These are phyloP conservation scores for Neurospora sublineolata DNA, from an alignment of 495 filamentous ascomycete genomes.

Conservation along the genomic window DNA sequence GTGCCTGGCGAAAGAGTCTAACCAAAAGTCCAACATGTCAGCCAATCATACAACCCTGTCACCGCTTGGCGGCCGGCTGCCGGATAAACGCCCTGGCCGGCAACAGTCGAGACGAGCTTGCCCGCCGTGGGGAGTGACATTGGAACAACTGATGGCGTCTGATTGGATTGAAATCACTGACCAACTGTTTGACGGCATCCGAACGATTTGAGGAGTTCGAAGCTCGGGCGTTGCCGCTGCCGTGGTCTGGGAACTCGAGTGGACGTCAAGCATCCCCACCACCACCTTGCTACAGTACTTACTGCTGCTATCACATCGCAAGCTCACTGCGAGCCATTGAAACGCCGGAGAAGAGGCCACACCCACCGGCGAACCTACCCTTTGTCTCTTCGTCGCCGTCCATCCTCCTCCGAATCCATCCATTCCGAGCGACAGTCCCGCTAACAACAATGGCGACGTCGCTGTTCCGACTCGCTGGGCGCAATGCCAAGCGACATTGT, in stretches of 20 bases:
- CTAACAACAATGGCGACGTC: slow-evolving; percentile 33
- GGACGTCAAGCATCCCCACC: slow-evolving; percentile 10
- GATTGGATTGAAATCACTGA: not conserved
- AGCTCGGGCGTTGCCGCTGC: not conserved
- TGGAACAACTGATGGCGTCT: not conserved
- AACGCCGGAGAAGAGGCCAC: slow-evolving; percentile 18
- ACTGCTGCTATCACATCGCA: slow-evolving; percentile 2
- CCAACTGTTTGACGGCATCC: not conserved
- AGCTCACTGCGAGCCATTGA: slow-evolving; percentile 16
- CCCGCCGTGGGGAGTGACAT: not conserved
- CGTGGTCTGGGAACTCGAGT: not conserved
- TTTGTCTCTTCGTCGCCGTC: not conserved
- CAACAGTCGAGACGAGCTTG: not conserved
- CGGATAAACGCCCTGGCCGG: slow-evolving; percentile 13
- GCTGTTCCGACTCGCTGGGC: slow-evolving; percentile 43
- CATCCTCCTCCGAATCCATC: slow-evolving; percentile 1
- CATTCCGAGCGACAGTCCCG: not conserved
- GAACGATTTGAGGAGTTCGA: not conserved
- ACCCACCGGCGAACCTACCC: not conserved
- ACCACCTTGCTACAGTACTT: not conserved
- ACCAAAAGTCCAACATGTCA: not conserved
- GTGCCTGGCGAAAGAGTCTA: not conserved
- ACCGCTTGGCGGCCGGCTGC: slow-evolving; percentile 1
- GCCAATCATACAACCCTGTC: slow-evolving; percentile 4
- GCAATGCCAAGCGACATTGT: slow-evolving; percentile 43